Conservation (phyloP, 1,139 yeast genomes). For the Zygoascus sp. region DNA sequence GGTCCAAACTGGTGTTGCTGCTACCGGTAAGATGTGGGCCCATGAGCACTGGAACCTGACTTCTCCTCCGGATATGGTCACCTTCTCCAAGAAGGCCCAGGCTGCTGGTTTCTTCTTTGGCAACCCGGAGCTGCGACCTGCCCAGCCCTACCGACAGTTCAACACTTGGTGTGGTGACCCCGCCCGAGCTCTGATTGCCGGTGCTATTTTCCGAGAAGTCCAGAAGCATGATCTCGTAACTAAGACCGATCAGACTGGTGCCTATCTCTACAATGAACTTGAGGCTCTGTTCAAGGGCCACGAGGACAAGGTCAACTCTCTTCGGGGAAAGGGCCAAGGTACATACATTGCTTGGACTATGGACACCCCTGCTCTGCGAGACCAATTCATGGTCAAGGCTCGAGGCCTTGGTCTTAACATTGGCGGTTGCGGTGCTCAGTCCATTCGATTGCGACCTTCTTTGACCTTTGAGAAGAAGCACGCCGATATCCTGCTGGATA, state of each 20-base stretch:
- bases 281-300: constrained; percentile 47
- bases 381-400: constrained; percentile 53
- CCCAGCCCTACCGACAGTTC: constrained; percentile 73
- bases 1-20: constrained; percentile 86
- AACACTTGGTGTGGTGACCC: constrained; percentile 94
- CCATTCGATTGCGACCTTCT: constrained; percentile 75
- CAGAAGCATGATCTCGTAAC: constrained; percentile 54
- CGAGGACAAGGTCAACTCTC: constrained; percentile 48
- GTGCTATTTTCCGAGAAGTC: constrained; percentile 62
- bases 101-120: constrained; percentile 80
- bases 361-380: constrained; percentile 50
- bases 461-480: constrained; percentile 71
- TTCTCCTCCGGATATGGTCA: constrained; percentile 74
- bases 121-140: constrained; percentile 65
- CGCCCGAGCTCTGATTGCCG: constrained; percentile 67
- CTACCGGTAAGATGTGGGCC: constrained; percentile 82
- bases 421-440: constrained; percentile 75
- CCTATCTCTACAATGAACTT: constrained; percentile 53
- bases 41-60: constrained; percentile 75
- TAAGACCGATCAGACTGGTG: constrained; percentile 57
- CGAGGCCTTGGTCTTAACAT: constrained; percentile 63
- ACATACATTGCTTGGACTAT: constrained; percentile 79
- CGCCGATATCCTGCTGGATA: constrained; percentile 56
- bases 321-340: constrained; percentile 72
- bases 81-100: constrained; percentile 81